Base-by-base conservation (phyloP, 2,329 filamentous ascomycete species). In the Penicillium paneum region DNA sequence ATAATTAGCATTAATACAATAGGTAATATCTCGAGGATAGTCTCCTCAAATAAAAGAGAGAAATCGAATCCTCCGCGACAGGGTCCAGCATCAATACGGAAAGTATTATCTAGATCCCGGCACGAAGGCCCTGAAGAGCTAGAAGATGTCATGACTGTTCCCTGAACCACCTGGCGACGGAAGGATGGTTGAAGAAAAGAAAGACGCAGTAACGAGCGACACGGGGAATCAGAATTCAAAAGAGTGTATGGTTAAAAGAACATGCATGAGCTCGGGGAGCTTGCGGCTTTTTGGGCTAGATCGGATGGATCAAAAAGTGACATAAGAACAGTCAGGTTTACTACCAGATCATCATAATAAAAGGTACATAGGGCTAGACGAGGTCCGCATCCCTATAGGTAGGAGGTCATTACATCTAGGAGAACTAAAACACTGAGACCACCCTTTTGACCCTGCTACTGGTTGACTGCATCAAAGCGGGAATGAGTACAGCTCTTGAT, bases 31-130 rank as follows among this genome's bases (percentile, higher is more conserved):
- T 66, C 63, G 43, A 77, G 63, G 34, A 78, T 70, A 2, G 68
- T 68, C 53, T 78, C 74, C 57, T 78, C 75, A 52, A 78, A 78
- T n/a, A 78, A 64, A 42, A 78, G 67, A 21, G 76, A 76, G 57
- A 78, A 78, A 53, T 78, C 76, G 57, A 78, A 76, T 12, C 67
- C 69, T 19, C 69, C 69, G 21, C 72, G 69, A 66, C 74, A 76
- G 36, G 63, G 61, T 19, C 61, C 54, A 11, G 69, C 70, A 55
- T 67, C 67, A 50, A 68, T 66, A 26, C 63, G 66, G 35, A 76
- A 62, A 8, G 67, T 66, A 54, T 74, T 69, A 59, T 74, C 72
- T 39, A 70, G 59, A 56, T 65, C 63, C 21, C 54, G 63, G 62
- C 71, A 74, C 49, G 58, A 62, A 41, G 63, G 58, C 54, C 52